Evolutionary conservation across 352 stramenopile genomes (phyloP), one percentile per base, ranked within the genome.

Genomic region (Thraustochytrium sp.): DNA sequence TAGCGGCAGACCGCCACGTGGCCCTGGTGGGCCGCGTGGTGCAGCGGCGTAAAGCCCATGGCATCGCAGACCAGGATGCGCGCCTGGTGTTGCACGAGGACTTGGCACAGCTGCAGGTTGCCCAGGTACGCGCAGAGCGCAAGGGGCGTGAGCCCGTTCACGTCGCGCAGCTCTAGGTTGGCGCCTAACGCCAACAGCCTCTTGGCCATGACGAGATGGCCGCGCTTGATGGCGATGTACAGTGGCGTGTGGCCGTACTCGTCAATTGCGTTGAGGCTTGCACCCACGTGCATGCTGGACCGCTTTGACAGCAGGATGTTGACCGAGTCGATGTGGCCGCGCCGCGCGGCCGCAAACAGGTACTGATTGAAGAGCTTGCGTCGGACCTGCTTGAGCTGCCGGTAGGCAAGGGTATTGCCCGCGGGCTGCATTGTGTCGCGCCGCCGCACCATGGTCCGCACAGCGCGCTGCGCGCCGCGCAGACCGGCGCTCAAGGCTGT

Each of bases 181-280:
- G 63, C 63, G 21, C 82, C 82, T 21, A 72, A 23, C 26, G 48
- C n/a, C 34, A 86, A n/a, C 21, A 87, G 54, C 21, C 73, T 8
- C 9, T 37, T 34, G 8, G 73, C 48, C 59, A 65, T 54, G 31
- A 5, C 84, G 48, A 64, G 40, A 37, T 87, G 83, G 21, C 83
- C 84, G 21, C 82, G 78, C 65, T 80, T 77, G 18, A 87, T 74
- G 18, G 84, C 84, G 21, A 87, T 82, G 51, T 86, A 86, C 31
- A 87, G 61, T 9, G 84, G 42, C 0, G 82, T 85, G 51, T 84
- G 84, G 18, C 78, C 72, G 23, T 37, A 82, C 21, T 64, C 68
- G 75, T 87, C 82, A 18, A 86, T 63, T 29, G 48, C 53, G 51
- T 86, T 86, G 4, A 85, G 40, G 16, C 84, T 72, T 26, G 64